Base-by-base conservation (phyloP, 225 moss, liverwort and hornwort species). In the Ulota crispa region DNA sequence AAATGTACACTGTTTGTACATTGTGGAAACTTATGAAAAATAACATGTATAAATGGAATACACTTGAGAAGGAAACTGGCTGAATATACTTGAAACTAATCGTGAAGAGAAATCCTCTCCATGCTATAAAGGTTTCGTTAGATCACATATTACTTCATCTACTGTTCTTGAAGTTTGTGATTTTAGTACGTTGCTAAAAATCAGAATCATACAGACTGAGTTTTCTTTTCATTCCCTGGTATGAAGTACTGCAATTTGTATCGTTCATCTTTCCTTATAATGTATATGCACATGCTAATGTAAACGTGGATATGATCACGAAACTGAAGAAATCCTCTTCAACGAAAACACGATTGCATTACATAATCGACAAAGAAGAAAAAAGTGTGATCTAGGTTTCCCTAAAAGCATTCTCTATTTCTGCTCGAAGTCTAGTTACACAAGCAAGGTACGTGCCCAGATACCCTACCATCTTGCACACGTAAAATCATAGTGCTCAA, bases 401-500 rank as follows among this genome's bases (percentile, higher is more conserved):
- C 37, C 74, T 72, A 10, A 3, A 3, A 37, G 13, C 47, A 65
- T 55, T 64, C 68, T 77, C 72, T 21, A 24, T 73, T 64, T 78
- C 84, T 69, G 60, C 84, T 81, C 70, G 68, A 67, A 73, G 76
- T 45, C 81, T 69, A 73, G 70, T 64, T 61, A 81, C 78, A 64
- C 34, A 39, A 79, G 74, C 78, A 83, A 83, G 57, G 37, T 39
- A 81, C 64, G 28, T n/a, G 54, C 37, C 56, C 64, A 75, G 43
- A 8, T 59, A 82, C 24, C 41, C 68, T 80, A 68, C 69, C 56
- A 56, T 61, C 80, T 85, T 76, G 79, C 87, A 85, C 79, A 85
- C 56, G 70, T 68, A 75, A 45, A 64, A 75, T 78, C 84, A 66
- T 70, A 75, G 39, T 57, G 83, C 64, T 73, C 84, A 75, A 80